Base-by-base conservation (phyloP, 2,329 filamentous ascomycete genomes). In the Chrysoporthe puriensis region DNA sequence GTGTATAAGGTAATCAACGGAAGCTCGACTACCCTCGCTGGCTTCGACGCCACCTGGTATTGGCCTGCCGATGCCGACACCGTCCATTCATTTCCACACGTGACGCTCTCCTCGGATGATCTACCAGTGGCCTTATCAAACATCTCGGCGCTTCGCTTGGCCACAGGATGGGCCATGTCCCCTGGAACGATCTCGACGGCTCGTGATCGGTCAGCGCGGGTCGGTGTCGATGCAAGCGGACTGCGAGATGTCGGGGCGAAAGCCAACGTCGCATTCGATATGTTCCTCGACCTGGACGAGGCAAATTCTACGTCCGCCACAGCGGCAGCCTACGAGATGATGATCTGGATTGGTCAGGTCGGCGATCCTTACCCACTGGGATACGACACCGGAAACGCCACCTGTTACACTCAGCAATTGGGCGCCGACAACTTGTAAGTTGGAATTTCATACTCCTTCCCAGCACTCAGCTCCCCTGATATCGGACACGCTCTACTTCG, bases 51-150 rank as follows among this genome's bases (percentile, higher is more conserved):
- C 40, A 76, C 73, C n/a, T 77, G 76, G 76, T 69, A 66, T 60
- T 77, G 76, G 76, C 71, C 72, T 8, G 71, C 69, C 60, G 67
- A 73, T 48, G 70, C 71, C 7, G 69, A 69, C 21, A 70, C 71
- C 6, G 76, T 77, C 34, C 75, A 77, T 63, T 77, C 76, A 4
- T 77, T 74, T 69, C 76, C 76, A 64, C 76, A 77, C 70, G 76
- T 77, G 50, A 76, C 76, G 57, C 72, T 77, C 61, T 71, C 72
- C 40, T 71, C 73, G 57, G 69, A 69, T 7, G 66, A 70, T 43
- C 72, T 77, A 16, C 75, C 76, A 14, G 70, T 70, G 26, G 60
- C 71, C 69, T 64, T 77, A 66, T 72, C 73, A 56, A 75, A 73
- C 70, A 74, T 77, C 64, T 73, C 73, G 60, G 67, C 73, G 62